Evolutionary conservation across 305 asterid genomes (phyloP).

Genomic region (Fraxinus latifolia): DNA sequence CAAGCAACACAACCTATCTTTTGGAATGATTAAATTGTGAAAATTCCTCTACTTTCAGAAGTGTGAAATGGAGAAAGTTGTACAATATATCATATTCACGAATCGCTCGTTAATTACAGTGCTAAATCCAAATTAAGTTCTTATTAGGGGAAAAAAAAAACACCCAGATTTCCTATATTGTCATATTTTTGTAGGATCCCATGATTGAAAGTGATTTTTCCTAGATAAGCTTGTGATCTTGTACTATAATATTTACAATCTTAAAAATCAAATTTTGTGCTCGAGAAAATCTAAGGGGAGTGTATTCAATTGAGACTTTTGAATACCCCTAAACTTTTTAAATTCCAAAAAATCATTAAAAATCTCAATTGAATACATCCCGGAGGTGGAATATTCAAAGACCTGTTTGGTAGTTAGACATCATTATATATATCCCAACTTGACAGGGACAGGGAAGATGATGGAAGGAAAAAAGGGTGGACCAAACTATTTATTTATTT

Average conservation of each 20-base stretch:
- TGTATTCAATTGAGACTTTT: too few species aligned
- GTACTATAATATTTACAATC: too few species aligned
- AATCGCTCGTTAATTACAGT: not conserved
- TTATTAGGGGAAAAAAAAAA: too few species aligned
- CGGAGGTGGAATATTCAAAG: not conserved
- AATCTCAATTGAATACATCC: too few species aligned
- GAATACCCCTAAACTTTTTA: too few species aligned
- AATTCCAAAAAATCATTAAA: too few species aligned
- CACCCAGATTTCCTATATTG: not conserved
- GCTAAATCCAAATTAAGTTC: not conserved
- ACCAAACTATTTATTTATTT: not conserved
- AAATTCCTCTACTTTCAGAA: not conserved
- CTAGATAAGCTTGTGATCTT: not conserved
- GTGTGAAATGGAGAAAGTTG: not conserved
- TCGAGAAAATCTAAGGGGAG: too few species aligned
- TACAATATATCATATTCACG: not conserved
- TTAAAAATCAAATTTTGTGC: too few species aligned
- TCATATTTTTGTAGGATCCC: not conserved
- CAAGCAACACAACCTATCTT: not conserved
- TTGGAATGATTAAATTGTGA: not conserved
- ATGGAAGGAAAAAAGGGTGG: not conserved
- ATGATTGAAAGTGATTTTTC: not conserved
- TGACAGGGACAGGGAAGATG: not conserved
- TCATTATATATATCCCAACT: not conserved
- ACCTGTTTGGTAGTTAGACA: not conserved